These are phyloP conservation scores for Lachnellula willkommii DNA, from an alignment of 2,329 filamentous ascomycete species.

Conservation along the genomic window DNA sequence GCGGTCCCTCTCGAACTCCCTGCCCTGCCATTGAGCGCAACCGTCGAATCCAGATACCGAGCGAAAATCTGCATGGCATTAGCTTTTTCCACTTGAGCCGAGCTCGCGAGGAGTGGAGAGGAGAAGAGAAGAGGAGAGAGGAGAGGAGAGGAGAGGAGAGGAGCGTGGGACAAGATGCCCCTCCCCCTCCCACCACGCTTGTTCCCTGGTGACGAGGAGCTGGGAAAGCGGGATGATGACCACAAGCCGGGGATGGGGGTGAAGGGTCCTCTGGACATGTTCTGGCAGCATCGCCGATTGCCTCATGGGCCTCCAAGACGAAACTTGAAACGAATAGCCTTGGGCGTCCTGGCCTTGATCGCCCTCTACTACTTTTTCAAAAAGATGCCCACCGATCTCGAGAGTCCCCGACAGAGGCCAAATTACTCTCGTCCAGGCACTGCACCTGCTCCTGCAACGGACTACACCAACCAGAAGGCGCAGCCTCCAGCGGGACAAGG, in stretches of 20 bases:
- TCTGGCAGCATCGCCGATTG: constrained; percentile 34
- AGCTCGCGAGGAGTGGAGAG: too few species aligned
- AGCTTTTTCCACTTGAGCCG: too few species aligned
- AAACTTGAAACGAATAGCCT: constrained; percentile 46
- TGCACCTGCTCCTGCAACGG: background rate
- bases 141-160: constrained; percentile 23
- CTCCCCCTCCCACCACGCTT: constrained; percentile 39
- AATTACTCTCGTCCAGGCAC: constrained; percentile 31
- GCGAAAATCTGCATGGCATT: too few species aligned
- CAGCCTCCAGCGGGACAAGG: constrained; percentile 5
- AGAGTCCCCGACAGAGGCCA: constrained; percentile 29
- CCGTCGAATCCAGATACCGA: too few species aligned
- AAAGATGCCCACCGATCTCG: constrained; percentile 52
- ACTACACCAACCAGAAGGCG: constrained; percentile 2
- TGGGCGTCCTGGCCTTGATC: constrained; percentile 43
- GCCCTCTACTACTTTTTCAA: constrained; percentile 60
- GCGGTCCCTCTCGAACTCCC: too few species aligned
- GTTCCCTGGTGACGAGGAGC: constrained; percentile 53
- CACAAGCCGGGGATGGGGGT: constrained; percentile 37
- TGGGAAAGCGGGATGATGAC: constrained; percentile 62
- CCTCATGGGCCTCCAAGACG: constrained; percentile 49
- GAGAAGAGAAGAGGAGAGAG: too few species aligned
- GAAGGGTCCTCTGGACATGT: constrained; percentile 25
- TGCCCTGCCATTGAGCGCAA: too few species aligned
- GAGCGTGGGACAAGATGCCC: constrained; percentile 8